Evolutionary conservation across 2,329 filamentous ascomycete genomes (phyloP), one percentile per base, ranked within the genome.

Genomic region (Aspergillus ochraceoroseus): DNA sequence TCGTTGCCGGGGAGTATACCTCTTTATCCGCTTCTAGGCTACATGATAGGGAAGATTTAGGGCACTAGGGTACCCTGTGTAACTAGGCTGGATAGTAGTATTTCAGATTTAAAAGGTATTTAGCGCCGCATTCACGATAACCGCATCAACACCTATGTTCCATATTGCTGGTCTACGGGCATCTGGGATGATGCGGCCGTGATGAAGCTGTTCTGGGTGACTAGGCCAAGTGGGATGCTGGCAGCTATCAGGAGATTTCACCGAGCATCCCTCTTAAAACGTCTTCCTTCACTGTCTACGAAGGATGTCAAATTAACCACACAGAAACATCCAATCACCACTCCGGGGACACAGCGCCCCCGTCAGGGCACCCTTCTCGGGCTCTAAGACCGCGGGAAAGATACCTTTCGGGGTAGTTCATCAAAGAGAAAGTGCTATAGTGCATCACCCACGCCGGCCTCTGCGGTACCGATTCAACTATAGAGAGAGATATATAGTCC

Each of bases 391-490:
- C n/a, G n/a, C n/a, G n/a, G n/a, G n/a, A n/a, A n/a, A n/a, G n/a
- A n/a, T n/a, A n/a, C n/a, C n/a, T n/a, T n/a, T n/a, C n/a, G n/a
- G n/a, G n/a, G n/a, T n/a, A n/a, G n/a, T n/a, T n/a, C n/a, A n/a
- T n/a, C n/a, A n/a, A n/a, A n/a, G n/a, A n/a, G n/a, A n/a, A n/a
- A n/a, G n/a, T n/a, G n/a, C n/a, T n/a, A n/a, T n/a, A n/a, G n/a
- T n/a, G n/a, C n/a, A n/a, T 85, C 46, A 84, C 80, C 11, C 77
- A 80, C 43, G 82, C 79, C 2, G 82, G 82, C 20, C 67, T 85
- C 35, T 85, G 82, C 59, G 8, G 8, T 13, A 28, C 26, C 12
- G 26, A 28, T 13, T 69, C 33, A 68, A 73, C 48, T 64, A 58
- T 44, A 36, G 46, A 8, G 33, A 41, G 8, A 34, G 41, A 5